phyloP scores from a whole-genome alignment of 495 filamentous ascomycete genomes.

The Penicillium crystallinum region DNA sequence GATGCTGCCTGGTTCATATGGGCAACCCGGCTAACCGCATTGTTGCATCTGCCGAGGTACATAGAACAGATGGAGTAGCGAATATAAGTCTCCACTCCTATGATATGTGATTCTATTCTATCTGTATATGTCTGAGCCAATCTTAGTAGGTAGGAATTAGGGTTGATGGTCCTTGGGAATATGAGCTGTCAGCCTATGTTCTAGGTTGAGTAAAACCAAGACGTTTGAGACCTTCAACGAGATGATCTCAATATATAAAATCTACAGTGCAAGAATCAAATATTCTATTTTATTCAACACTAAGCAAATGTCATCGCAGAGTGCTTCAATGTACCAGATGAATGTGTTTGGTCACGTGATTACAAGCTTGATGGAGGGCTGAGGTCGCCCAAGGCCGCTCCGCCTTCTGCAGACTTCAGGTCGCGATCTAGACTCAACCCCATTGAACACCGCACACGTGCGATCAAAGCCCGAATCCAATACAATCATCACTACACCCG shows the following conservation, averaged over 20 bases:
- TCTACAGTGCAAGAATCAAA: no score
- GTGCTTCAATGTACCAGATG: background rate
- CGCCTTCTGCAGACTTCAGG: background rate
- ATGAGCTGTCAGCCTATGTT: background rate
- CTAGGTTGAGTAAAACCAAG: background rate
- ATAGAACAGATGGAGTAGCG: slow-evolving; percentile 7
- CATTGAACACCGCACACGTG: slow-evolving; percentile 1
- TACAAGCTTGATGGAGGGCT: background rate
- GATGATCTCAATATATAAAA: no score
- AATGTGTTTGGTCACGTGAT: background rate
- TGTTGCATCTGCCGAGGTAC: background rate
- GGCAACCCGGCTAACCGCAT: background rate
- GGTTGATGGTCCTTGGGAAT: background rate
- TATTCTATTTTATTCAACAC: background rate
- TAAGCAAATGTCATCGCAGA: background rate
- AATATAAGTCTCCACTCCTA: slow-evolving; percentile 21
- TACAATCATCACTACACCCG: background rate
- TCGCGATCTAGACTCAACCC: background rate
- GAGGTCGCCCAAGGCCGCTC: background rate
- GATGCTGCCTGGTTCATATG: background rate
- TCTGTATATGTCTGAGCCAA: no score
- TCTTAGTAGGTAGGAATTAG: background rate
- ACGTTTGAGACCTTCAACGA: background rate
- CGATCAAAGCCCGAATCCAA: background rate
- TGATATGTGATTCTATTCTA: background rate